Evolutionary conservation across 2,329 filamentous ascomycete species (phyloP).

Genomic region (Mycocentrospora acerina): DNA sequence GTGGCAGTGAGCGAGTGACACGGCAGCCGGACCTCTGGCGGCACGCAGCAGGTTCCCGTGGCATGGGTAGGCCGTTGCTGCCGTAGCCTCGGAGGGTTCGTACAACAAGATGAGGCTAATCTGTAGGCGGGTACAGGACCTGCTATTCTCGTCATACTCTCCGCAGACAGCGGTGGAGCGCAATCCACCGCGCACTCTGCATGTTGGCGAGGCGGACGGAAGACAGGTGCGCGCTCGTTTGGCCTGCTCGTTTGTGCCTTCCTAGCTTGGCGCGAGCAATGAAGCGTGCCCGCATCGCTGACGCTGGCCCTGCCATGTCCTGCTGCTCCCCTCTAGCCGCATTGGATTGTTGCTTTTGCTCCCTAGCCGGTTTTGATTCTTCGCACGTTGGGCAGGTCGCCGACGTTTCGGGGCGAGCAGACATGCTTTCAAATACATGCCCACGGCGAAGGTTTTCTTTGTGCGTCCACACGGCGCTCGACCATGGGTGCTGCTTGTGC

Average conservation of each 20-base stretch:
- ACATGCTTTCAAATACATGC: no score
- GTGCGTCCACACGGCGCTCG: slow-evolving; percentile 5
- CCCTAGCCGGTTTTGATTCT: no score
- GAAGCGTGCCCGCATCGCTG: no score
- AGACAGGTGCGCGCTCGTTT: slow-evolving; percentile 4
- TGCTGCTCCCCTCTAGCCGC: no score
- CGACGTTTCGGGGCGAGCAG: no score
- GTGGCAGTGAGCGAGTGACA: slow-evolving; percentile 10
- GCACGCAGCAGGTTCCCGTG: slow-evolving; percentile 16
- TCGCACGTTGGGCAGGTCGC: no score
- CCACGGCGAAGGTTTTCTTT: no score
- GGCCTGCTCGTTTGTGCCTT: no score
- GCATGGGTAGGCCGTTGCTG: slow-evolving; percentile 25
- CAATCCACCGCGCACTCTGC: slow-evolving; percentile 21
- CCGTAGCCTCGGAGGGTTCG: slow-evolving; percentile 28
- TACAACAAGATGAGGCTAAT: slow-evolving; percentile 38
- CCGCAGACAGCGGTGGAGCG: slow-evolving; percentile 39
- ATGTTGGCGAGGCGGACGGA: slow-evolving; percentile 23
- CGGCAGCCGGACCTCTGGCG: slow-evolving; percentile 23
- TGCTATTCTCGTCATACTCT: slow-evolving; percentile 39
- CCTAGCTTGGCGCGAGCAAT: no score
- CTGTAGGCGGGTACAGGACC: slow-evolving; percentile 30
- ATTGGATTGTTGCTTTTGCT: no score
- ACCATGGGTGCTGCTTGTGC: slow-evolving; percentile 15
- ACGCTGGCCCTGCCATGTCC: no score